A percentile compares a stretch with the other conserved stretches of the same genome.
These are phyloP conservation scores for Calonectria naviculata DNA, from an alignment of 2,329 filamentous ascomycete genomes.

Conservation along the genomic window DNA sequence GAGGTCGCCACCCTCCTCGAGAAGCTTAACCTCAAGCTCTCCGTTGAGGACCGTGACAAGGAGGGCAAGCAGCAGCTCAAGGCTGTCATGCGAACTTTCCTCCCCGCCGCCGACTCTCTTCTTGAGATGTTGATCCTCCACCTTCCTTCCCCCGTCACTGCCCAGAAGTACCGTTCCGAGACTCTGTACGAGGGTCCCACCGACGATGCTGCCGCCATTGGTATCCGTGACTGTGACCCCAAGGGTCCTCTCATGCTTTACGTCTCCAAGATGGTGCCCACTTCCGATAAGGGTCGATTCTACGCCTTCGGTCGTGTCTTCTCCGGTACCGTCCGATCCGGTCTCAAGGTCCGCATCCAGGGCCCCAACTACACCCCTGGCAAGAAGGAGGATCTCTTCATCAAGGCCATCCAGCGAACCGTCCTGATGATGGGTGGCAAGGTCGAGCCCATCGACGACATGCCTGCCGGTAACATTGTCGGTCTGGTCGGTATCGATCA, in stretches of 20 bases:
- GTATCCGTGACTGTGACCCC: constrained; percentile 98
- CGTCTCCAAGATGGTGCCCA: constrained; percentile 99
- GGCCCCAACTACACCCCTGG: constrained; percentile 98
- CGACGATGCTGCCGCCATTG: constrained; percentile 93
- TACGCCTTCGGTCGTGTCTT: constrained; percentile 99
- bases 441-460: constrained; percentile 98
- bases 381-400: constrained; percentile 98
- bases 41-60: constrained; percentile 86
- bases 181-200: constrained; percentile 97
- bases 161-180: constrained; percentile 98
- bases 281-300: constrained; percentile 99
- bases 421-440: constrained; percentile 99
- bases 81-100: constrained; percentile 98
- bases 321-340: constrained; percentile 96
- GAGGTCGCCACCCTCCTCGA: constrained; percentile 84
- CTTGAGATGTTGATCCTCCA: constrained; percentile 99
- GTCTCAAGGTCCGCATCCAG: constrained; percentile 99
- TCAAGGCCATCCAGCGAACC: constrained; percentile 99
- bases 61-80: constrained; percentile 99
- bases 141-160: constrained; percentile 93
- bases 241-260: constrained; percentile 99
- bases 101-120: constrained; percentile 96
- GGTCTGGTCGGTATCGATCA: constrained; percentile 99
- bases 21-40: constrained; percentile 96
- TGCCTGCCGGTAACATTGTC: constrained; percentile 99